A percentile compares a stretch with the other conserved stretches of the same genome.
Evolutionary conservation across 768 basidiomycete genomes (phyloP).

Genomic region (Vishniacozyma victoriae): DNA sequence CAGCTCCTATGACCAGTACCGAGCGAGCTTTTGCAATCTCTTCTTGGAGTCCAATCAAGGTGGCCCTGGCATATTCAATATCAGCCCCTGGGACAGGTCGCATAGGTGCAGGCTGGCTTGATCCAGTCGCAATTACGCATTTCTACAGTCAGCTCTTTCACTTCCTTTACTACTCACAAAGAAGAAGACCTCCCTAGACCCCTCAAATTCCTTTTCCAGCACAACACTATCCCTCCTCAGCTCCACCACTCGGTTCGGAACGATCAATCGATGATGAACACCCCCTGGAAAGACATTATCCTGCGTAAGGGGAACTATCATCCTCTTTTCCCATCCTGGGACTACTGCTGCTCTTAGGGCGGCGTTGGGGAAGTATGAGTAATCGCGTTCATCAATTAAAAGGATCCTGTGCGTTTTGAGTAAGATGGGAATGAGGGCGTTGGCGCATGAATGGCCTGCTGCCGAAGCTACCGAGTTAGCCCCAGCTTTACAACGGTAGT

Average conservation of each 20-base stretch:
- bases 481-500: neutral
- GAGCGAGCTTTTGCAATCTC: conserved; percentile 52
- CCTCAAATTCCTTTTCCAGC: conserved; percentile 42
- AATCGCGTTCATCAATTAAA: conserved; percentile 33
- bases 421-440: conserved; percentile 20
- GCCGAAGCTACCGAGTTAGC: conserved; percentile 22
- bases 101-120: conserved; percentile 38
- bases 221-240: conserved; percentile 29
- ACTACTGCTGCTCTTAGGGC: conserved; percentile 37
- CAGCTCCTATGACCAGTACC: conserved; percentile 65
- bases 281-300: conserved; percentile 29
- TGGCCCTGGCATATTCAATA: conserved; percentile 6
- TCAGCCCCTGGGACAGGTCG: conserved; percentile 20
- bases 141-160: conserved; percentile 11
- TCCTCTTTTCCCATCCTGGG: conserved; percentile 41
- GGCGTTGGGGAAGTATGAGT: conserved; percentile 33
- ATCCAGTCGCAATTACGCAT: conserved; percentile 42
- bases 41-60: conserved; percentile 50
- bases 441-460: conserved; percentile 30
- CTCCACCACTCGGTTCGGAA: conserved; percentile 37
- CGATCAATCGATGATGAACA: conserved; percentile 30
- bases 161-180: conserved; percentile 26
- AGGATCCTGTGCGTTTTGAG: conserved; percentile 35
- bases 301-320: conserved; percentile 24
- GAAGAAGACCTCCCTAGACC: conserved; percentile 32